phyloP scores from a whole-genome alignment of 129 eudicot species.

The Lactuca sativa region DNA sequence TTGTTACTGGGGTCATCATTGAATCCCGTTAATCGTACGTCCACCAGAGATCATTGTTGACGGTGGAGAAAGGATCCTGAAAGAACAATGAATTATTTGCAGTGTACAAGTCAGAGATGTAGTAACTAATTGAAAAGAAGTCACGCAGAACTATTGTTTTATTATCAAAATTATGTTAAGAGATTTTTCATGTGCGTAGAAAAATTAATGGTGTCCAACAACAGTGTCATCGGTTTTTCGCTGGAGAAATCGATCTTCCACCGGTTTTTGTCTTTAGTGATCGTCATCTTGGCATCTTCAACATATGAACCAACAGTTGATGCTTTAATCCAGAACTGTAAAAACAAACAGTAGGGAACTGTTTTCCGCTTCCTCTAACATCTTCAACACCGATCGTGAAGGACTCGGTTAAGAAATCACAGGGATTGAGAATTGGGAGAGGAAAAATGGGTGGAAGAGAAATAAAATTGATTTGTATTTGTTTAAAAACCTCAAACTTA shows the following conservation, averaged over 20 bases:
- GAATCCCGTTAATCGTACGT: constrained; percentile 19
- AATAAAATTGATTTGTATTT: too few relatives aligned
- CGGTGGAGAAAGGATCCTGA: constrained; percentile 64
- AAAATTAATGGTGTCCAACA: too few relatives aligned
- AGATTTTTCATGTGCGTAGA: too few relatives aligned
- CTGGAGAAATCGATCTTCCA: constrained; percentile 68
- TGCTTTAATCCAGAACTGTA: constrained; percentile 59
- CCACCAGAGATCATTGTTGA: constrained; percentile 57
- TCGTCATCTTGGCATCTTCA: constrained; percentile 46
- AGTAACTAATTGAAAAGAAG: constrained; percentile 12
- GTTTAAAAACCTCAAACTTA: too few relatives aligned
- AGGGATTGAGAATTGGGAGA: too few relatives aligned
- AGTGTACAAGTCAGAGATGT: not conserved
- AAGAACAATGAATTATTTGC: constrained; percentile 10
- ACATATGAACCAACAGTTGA: constrained; percentile 38
- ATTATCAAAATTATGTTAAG: too few relatives aligned
- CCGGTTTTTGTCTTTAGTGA: constrained; percentile 44
- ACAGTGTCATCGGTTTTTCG: constrained; percentile 38
- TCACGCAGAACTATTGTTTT: not conserved
- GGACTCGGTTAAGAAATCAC: too few relatives aligned
- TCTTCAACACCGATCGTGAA: too few relatives aligned
- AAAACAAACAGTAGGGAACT: not conserved
- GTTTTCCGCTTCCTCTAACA: too few relatives aligned
- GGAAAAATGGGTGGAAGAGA: too few relatives aligned
- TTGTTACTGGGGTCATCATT: too few relatives aligned